Base-by-base conservation (phyloP, 768 basidiomycete species). In the Rhodotorula toruloides region DNA sequence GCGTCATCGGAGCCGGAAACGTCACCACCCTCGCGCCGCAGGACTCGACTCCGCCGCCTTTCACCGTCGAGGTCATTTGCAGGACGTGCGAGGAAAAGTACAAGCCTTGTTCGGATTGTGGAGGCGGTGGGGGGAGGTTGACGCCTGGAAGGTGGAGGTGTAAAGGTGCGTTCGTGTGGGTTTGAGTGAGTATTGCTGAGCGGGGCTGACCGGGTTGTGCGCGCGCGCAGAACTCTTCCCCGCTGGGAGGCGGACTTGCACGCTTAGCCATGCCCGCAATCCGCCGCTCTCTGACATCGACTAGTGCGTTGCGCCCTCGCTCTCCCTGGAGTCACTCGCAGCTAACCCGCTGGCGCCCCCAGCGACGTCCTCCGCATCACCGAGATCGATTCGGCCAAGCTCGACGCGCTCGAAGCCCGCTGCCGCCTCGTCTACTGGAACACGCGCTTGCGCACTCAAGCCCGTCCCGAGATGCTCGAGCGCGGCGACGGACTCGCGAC, bases 51-150 rank as follows among this genome's bases (percentile, higher is more conserved):
- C n/a, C 29, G 21, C 61, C 61, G 25, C 10, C 43, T 29, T 61
- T 61, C 53, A 61, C 61, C 31, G 42, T 46, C 61, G 61, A 61
- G 53, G 43, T 54, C 42, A 61, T 61, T 53, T 61, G 61, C 52
- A 11, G 13, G n/a, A 13, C 27, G 4, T 61, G 61, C 31, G 19
- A 17, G n/a, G 61, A 61, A 8, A 43, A 46, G 52, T 61, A 61
- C 44, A 31, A 34, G 14, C 43, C 61, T 3, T 61, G 61, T 44
- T 54, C 52, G 52, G 61, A 61, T 43, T 61, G 61, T 25, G 55
- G 55, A 21, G 55, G 55, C 6, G 55, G 55, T 3, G 55, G 55
- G 1, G 55, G 55, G 10, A 16, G 55, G 42, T 13, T 56, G 31
- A 56, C 55, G 42, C 55, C 50, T 22, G 50, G 50, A 8, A 32